Conservation (phyloP, 106 monocot species). For the Dioscorea alata region DNA sequence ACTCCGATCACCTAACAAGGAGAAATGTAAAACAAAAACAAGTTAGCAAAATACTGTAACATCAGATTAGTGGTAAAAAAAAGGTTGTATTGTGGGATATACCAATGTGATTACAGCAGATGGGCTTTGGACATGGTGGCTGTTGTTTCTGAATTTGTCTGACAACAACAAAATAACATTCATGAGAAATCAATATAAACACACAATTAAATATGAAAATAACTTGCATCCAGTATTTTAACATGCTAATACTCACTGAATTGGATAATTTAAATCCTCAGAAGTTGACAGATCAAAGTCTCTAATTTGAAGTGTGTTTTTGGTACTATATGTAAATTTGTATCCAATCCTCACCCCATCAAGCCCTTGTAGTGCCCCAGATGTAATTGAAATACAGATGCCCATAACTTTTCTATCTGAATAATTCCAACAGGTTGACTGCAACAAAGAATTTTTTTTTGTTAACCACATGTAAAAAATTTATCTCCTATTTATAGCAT, state of each 20-base stretch:
- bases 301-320: no score
- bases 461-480: no score
- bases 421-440: neutral
- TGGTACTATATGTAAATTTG: no score
- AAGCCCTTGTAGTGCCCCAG: no score
- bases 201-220: neutral
- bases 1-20: no score
- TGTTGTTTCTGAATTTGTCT: constrained; percentile 72
- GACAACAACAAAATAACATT: constrained; percentile 8
- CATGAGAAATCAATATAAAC: neutral
- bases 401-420: no score
- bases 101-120: constrained; percentile 57
- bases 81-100: neutral
- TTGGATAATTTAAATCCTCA: constrained; percentile 35
- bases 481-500: no score
- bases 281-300: no score
- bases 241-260: constrained; percentile 36
- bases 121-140: constrained; percentile 63
- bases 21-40: no score
- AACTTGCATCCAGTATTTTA: neutral
- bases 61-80: neutral
- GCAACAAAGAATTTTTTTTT: neutral
- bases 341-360: no score
- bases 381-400: no score
- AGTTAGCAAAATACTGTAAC: neutral